Evolutionary conservation across 2,329 filamentous ascomycete genomes (phyloP).

Genomic region (Didymosphaeria variabile): DNA sequence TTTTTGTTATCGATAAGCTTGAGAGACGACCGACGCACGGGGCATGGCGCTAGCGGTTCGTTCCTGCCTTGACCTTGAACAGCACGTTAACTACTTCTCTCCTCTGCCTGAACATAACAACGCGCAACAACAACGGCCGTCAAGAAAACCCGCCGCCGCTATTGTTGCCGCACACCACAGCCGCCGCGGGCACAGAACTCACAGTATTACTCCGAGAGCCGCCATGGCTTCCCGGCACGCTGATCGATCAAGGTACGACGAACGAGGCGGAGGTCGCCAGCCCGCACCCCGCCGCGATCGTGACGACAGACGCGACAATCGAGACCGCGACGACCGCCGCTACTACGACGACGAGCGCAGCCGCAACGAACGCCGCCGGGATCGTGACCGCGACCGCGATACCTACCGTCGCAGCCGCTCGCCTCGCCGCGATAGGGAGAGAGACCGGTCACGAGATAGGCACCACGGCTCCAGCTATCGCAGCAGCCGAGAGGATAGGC

Average conservation of each 20-base stretch:
- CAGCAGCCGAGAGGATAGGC: conserved; percentile 54
- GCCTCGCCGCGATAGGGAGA: conserved; percentile 48
- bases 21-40: no score
- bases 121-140: not conserved
- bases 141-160: not conserved
- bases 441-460: conserved; percentile 65
- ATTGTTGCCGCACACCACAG: not conserved
- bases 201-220: conserved; percentile 29
- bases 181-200: not conserved
- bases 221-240: conserved; percentile 67
- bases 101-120: not conserved
- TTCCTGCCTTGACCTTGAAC: not conserved
- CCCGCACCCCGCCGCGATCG: conserved; percentile 37
- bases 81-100: not conserved
- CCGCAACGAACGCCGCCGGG: conserved; percentile 65
- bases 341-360: conserved; percentile 45
- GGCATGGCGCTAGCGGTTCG: conserved; percentile 4
- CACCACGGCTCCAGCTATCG: conserved; percentile 59
- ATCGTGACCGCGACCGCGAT: conserved; percentile 53
- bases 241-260: conserved; percentile 71
- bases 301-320: conserved; percentile 56
- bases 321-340: conserved; percentile 52
- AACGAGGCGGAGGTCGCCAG: conserved; percentile 51
- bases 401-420: conserved; percentile 28
- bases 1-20: conserved; percentile 12